Percentiles rank a stretch among this genome's conserved stretches.
These are phyloP conservation scores for Globisporangium nunn DNA, from an alignment of 352 stramenopile species.

Conservation along the genomic window DNA sequence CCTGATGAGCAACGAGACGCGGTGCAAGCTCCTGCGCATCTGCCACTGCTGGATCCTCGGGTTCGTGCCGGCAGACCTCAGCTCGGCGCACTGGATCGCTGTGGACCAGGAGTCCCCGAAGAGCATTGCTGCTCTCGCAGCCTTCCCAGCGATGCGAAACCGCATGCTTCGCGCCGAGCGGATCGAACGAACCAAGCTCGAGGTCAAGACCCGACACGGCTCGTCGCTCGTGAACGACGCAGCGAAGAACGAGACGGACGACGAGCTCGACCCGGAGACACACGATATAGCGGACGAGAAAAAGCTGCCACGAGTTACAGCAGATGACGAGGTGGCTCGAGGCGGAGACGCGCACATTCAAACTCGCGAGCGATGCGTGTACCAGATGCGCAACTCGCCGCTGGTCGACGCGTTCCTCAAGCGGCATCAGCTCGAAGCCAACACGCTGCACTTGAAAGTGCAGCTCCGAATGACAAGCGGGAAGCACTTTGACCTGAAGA, in stretches of 20 bases:
- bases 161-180: conserved; percentile 56
- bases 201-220: conserved; percentile 39
- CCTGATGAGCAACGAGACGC: conserved; percentile 27
- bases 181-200: conserved; percentile 49
- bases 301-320: conserved; percentile 6
- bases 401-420: conserved; percentile 49
- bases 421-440: conserved; percentile 42
- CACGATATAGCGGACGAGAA: background rate
- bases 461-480: conserved; percentile 54
- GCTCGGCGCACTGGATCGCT: conserved; percentile 43
- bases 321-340: background rate
- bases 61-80: conserved; percentile 42
- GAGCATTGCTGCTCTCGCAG: conserved; percentile 40
- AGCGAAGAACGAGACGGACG: background rate
- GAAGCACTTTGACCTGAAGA: conserved; percentile 30
- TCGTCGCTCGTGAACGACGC: conserved; percentile 11
- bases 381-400: conserved; percentile 64
- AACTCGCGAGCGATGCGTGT: conserved; percentile 41
- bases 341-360: conserved; percentile 16
- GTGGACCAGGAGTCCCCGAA: conserved; percentile 54
- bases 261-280: conserved; percentile 5
- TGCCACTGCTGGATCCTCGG: conserved; percentile 62
- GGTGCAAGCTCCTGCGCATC: conserved; percentile 32
- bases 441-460: conserved; percentile 34
- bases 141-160: conserved; percentile 67